Percentiles rank a stretch among this genome's conserved stretches.
phyloP scores from a whole-genome alignment of 1,284 basidiomycete species.

The Malassezia vespertilionis region DNA sequence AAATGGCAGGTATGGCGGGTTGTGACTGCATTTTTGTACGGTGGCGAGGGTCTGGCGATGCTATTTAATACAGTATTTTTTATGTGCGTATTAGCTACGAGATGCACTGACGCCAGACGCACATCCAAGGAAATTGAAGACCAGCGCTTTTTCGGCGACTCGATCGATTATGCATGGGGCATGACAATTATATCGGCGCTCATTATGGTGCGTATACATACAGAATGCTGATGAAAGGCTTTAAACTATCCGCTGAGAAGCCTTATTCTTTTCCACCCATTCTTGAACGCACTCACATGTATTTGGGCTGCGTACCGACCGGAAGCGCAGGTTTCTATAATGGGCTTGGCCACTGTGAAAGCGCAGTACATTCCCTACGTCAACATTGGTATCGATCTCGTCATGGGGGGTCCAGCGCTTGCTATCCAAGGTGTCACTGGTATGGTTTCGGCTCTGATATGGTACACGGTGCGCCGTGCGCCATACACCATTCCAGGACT shows the following conservation, averaged over 20 bases:
- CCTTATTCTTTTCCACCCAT: slow-evolving; percentile 57
- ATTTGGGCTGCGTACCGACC: slow-evolving; percentile 30
- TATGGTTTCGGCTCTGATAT: slow-evolving; percentile 39
- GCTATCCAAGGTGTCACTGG: slow-evolving; percentile 59
- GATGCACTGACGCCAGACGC: slow-evolving; percentile 9
- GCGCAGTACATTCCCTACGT: slow-evolving; percentile 60
- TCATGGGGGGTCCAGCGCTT: slow-evolving; percentile 57
- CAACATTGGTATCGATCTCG: slow-evolving; percentile 61
- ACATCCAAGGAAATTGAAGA: slow-evolving; percentile 32
- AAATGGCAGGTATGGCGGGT: slow-evolving; percentile 61
- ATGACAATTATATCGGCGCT: slow-evolving; percentile 26
- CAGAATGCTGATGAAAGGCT: slow-evolving; percentile 48
- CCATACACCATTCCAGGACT: too few relatives aligned
- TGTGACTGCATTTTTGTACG: slow-evolving; percentile 66
- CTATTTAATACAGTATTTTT: slow-evolving; percentile 36
- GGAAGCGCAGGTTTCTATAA: slow-evolving; percentile 22
- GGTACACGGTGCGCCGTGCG: slow-evolving; percentile 2
- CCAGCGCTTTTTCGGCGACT: slow-evolving; percentile 26
- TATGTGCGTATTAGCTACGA: not conserved
- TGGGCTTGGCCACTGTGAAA: slow-evolving; percentile 49
- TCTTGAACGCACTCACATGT: slow-evolving; percentile 56
- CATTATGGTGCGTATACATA: slow-evolving; percentile 19
- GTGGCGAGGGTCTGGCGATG: slow-evolving; percentile 47
- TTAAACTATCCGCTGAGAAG: slow-evolving; percentile 60
- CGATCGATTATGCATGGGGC: slow-evolving; percentile 34